phyloP scores from a whole-genome alignment of 2,329 filamentous ascomycete genomes.

The Chaetomium sp. region DNA sequence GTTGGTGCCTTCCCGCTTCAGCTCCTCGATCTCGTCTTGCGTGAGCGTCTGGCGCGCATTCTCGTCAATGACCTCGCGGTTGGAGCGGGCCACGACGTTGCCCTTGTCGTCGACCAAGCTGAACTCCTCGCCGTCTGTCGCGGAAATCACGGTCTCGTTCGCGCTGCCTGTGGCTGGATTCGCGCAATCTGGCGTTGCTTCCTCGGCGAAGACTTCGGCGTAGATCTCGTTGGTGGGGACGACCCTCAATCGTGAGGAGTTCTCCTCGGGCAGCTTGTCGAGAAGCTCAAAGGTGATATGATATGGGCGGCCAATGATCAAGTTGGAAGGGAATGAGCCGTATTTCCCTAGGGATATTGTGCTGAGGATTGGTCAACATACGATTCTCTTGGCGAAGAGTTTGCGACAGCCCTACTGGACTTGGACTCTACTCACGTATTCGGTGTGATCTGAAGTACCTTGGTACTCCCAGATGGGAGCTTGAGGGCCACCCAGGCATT shows the following conservation, averaged over 20 bases:
- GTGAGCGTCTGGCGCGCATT: slow-evolving; percentile 68
- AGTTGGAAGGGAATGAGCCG: slow-evolving; percentile 81
- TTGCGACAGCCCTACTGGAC: background rate
- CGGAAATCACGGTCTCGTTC: slow-evolving; percentile 35
- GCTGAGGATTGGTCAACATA: slow-evolving; percentile 39
- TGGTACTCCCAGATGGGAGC: slow-evolving; percentile 52
- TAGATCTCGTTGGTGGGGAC: slow-evolving; percentile 78
- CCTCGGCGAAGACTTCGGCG: slow-evolving; percentile 60
- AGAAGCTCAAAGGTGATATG: slow-evolving; percentile 86
- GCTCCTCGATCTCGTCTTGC: slow-evolving; percentile 67
- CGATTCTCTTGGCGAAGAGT: background rate
- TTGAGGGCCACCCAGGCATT: slow-evolving; percentile 55
- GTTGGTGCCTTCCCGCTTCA: slow-evolving; percentile 64
- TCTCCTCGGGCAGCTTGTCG: slow-evolving; percentile 59
- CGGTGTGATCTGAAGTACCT: slow-evolving; percentile 51
- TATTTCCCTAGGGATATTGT: slow-evolving; percentile 88
- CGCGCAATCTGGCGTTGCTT: slow-evolving; percentile 21
- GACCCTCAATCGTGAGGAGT: slow-evolving; percentile 64
- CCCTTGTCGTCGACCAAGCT: slow-evolving; percentile 41
- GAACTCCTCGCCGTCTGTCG: slow-evolving; percentile 38
- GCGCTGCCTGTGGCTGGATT: slow-evolving; percentile 35
- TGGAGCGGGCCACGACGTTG: slow-evolving; percentile 48
- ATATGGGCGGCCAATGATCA: slow-evolving; percentile 85
- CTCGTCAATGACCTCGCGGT: slow-evolving; percentile 54
- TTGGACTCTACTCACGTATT: slow-evolving; percentile 46